Conservation (phyloP, 1,139 yeast genomes). For the Taphrina pruni region DNA sequence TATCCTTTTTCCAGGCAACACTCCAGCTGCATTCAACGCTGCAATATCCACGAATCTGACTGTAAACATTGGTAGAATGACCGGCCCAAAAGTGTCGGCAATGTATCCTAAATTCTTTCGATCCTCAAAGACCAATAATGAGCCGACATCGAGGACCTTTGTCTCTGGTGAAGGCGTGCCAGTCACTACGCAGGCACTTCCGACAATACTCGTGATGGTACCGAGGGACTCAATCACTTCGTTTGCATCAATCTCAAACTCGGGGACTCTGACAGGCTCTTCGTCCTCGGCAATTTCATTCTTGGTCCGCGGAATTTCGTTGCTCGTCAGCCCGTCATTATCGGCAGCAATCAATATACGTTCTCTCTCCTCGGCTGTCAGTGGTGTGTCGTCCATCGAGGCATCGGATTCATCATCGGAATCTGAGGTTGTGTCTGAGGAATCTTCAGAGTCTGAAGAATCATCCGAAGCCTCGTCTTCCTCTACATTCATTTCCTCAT, state of each 20-base stretch:
- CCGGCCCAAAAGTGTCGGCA: slow-evolving; percentile 83
- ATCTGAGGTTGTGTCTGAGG: slow-evolving; percentile 8
- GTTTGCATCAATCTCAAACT: slow-evolving; percentile 36
- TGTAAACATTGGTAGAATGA: slow-evolving; percentile 81
- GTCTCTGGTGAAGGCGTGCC: slow-evolving; percentile 89
- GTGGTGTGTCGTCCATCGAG: slow-evolving; percentile 3
- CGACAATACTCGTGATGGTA: slow-evolving; percentile 70
- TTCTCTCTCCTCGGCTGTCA: slow-evolving; percentile 32
- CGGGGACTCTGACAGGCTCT: slow-evolving; percentile 31
- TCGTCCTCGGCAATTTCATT: slow-evolving; percentile 35
- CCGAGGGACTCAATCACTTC: slow-evolving; percentile 78
- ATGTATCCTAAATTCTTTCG: slow-evolving; percentile 67
- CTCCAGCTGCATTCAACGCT: slow-evolving; percentile 57
- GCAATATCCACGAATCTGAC: slow-evolving; percentile 68
- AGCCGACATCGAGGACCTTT: slow-evolving; percentile 78
- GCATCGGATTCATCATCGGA: slow-evolving; percentile 30
- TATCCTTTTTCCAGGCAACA: slow-evolving; percentile 63
- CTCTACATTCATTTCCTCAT: slow-evolving; percentile 20
- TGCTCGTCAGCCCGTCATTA: slow-evolving; percentile 28
- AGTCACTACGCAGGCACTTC: slow-evolving; percentile 60
- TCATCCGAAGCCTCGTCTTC: background rate
- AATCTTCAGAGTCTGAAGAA: slow-evolving; percentile 32
- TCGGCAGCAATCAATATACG: slow-evolving; percentile 32
- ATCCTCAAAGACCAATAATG: slow-evolving; percentile 79
- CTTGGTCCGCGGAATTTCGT: slow-evolving; percentile 35